Evolutionary conservation across 177 flowering plant genomes (phyloP), one percentile per base, ranked within the genome.

Genomic region (Telopea speciosissima): DNA sequence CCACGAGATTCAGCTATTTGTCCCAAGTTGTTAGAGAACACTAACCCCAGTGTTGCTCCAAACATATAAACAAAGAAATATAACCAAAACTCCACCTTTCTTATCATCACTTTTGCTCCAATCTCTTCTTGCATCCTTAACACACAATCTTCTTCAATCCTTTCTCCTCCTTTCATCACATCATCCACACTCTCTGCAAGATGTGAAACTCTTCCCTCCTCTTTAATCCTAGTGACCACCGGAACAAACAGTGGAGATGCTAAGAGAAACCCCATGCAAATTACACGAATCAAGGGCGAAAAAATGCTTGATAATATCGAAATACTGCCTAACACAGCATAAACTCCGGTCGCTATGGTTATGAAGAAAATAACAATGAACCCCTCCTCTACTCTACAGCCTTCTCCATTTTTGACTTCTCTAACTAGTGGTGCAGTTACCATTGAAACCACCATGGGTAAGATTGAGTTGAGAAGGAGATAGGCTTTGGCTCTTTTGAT

Each of bases 1-100:
- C 91, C 87, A 28, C 97, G 89, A 63, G 97, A 90, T 71, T 92
- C 97, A 0, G 91, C 93, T 25, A 95, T 90, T 70, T 95, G 99
- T 25, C 99, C 99, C 82, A 95, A 75, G 74, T 95, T 90, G 73
- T 92, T 92, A 75, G 90, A 44, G 68, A 72, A 95, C 61, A 89
- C 99, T 64, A 92, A 33, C 45, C 99, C 99, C 56, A 95, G 74
- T 5, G 99, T 88, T 21, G 86, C 92, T 44, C 99, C 96, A 36
- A 73, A 85, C 28, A 92, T 69, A 69, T 95, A 95, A 1, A 84
- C 82, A 22, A 80, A 84, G 62, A 88, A 87, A 74, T 95, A 92
- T 19, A 95, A 52, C 99, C 99, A 95, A 79, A 95, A 95, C 24
- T 92, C 85, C 42, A 90, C 62, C 70, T 85, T 88, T 72, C 28